These are phyloP conservation scores for Curvularia eragrostidis DNA, from an alignment of 2,329 filamentous ascomycete genomes.

Conservation along the genomic window DNA sequence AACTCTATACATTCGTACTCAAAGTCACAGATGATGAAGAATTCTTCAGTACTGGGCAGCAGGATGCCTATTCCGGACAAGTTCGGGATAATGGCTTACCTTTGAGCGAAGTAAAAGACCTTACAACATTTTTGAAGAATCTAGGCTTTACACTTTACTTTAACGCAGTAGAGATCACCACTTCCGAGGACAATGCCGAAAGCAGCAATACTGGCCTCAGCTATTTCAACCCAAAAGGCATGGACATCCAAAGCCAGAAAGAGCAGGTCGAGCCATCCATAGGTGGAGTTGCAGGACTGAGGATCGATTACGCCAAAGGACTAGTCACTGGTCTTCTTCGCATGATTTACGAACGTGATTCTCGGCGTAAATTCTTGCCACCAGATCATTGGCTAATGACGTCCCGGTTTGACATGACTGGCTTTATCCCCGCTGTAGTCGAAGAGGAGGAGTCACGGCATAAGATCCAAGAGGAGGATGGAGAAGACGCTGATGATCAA, in stretches of 20 bases:
- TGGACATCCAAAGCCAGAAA: conserved; percentile 33
- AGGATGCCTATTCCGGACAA: conserved; percentile 37
- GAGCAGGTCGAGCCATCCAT: conserved; percentile 54
- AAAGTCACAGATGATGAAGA: conserved; percentile 96
- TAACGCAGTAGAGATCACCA: conserved; percentile 71
- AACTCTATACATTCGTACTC: conserved; percentile 91
- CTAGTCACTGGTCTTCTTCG: conserved; percentile 80
- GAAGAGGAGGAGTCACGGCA: conserved; percentile 82
- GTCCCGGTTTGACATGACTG: conserved; percentile 81
- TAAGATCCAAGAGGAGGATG: conserved; percentile 68
- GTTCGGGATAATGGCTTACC: conserved; percentile 70
- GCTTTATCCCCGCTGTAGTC: conserved; percentile 86
- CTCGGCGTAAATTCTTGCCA: conserved; percentile 82
- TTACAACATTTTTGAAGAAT: conserved; percentile 88
- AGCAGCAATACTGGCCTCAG: conserved; percentile 57
- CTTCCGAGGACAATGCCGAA: conserved; percentile 53
- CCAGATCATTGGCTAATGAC: conserved; percentile 95
- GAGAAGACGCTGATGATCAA: conserved; percentile 59
- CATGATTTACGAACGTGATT: conserved; percentile 93
- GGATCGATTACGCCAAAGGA: conserved; percentile 78
- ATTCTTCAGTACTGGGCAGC: conserved; percentile 70
- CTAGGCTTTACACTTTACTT: conserved; percentile 89
- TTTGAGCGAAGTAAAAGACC: conserved; percentile 71
- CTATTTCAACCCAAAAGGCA: conserved; percentile 39
- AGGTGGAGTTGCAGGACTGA: conserved; percentile 72